Conservation (phyloP, 108 stramenopile species). For the Cyclostephanos tholiformis region DNA sequence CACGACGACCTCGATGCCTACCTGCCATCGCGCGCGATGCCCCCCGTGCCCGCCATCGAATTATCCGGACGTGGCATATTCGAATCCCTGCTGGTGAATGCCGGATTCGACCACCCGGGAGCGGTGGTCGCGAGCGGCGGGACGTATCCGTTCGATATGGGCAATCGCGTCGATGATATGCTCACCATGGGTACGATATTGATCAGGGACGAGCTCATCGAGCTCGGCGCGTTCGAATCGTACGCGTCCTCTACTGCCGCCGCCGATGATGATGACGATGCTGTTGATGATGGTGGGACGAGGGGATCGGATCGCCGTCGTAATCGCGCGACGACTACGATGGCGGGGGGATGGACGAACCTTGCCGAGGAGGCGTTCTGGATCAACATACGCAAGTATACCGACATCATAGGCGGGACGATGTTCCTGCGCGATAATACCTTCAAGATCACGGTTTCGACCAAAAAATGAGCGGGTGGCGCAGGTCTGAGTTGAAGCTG, state of each 20-base stretch:
- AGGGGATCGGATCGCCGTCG: no score
- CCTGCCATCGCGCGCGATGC: not conserved
- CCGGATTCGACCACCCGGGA: constrained; percentile 1
- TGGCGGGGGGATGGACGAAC: constrained; percentile 3
- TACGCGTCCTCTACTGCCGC: no score
- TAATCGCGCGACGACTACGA: no score
- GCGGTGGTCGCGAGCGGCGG: constrained; percentile 3
- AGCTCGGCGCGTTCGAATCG: not conserved
- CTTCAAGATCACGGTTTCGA: not conserved
- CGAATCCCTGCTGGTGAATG: not conserved
- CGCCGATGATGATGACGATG: no score
- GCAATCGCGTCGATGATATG: not conserved
- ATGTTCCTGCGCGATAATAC: not conserved
- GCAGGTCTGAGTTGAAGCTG: no score
- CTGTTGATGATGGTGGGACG: no score
- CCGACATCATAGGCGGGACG: not conserved
- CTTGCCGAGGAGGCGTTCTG: constrained; percentile 7
- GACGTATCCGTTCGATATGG: not conserved
- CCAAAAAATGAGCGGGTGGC: no score
- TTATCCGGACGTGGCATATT: not conserved
- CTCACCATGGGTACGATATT: not conserved
- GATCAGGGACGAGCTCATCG: not conserved
- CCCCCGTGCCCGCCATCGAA: not conserved
- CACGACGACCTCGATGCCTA: not conserved
- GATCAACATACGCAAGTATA: not conserved